Base-by-base conservation (phyloP, 1,139 yeast genomes). In the Suhomyces yuchorum region DNA sequence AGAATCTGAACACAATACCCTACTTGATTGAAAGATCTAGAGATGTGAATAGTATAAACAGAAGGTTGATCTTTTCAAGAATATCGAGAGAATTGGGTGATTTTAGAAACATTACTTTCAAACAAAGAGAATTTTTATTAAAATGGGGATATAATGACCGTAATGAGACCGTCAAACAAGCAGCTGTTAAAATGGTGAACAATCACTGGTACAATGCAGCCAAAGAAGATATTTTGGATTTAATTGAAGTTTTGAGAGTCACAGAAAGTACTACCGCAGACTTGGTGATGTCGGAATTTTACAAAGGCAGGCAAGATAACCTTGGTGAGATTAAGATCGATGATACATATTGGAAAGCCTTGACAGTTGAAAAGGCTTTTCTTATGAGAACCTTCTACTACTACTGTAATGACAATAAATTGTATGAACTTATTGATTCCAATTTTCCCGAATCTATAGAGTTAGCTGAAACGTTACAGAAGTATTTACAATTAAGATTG, bases 141-240 rank as follows among this genome's bases (percentile, higher is more conserved):
- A 75, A 77, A 43, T 88, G 96, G 91, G 99, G 99, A 1, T 72
- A 93, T 43, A 82, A 82, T 54, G 99, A 93, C 66, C 81, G 98
- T 55, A 97, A 92, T 53, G 81, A 77, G 7, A 60, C 75, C 5
- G 98, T 93, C 1, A 75, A 82, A 53, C 71, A 70, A 24, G 95
- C 97, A 0, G 91, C 97, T 2, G 69, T 77, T 0, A 81, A 81
- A 53, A 78, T 91, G 83, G 76, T 93, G 46, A 77, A 87, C 7
- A 71, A 73, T 24, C 77, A 78, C 42, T 93, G 98, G 98, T 76
- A 88, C 46, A 80, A 80, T 20, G 71, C 80, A 3, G 80, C 85
- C 11, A 77, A 86, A 55, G 85, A 85, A 51, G 93, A 91, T 63
- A 68, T 93, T 22, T 70, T 85, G 41, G 90, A 83, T 49, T 75